These are phyloP conservation scores for Monosporascus sp. DNA, from an alignment of 2,329 filamentous ascomycete genomes.

Conservation along the genomic window DNA sequence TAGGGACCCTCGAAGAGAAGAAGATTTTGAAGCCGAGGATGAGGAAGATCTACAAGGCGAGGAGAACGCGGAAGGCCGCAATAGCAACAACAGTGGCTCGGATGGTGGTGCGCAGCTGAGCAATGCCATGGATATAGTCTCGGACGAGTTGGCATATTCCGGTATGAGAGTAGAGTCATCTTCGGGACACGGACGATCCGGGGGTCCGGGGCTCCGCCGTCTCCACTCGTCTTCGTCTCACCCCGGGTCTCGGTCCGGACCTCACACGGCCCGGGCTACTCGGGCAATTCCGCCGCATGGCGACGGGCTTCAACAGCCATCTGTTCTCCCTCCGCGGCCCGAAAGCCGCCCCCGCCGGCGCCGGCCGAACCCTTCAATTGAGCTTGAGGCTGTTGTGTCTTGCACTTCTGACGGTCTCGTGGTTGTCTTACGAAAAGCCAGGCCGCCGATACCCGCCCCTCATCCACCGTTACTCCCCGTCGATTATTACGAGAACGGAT, in stretches of 20 bases:
- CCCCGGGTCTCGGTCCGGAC: background rate
- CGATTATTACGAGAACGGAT: constrained; percentile 49
- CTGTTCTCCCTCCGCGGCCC: constrained; percentile 1
- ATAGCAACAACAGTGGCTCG: constrained; percentile 33
- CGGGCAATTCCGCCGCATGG: constrained; percentile 21
- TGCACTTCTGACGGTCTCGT: constrained; percentile 86
- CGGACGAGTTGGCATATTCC: constrained; percentile 19
- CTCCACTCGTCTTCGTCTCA: background rate
- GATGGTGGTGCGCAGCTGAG: constrained; percentile 41
- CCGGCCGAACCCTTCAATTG: constrained; percentile 44
- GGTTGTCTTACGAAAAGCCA: constrained; percentile 70
- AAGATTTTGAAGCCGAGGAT: constrained; percentile 40
- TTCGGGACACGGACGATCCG: constrained; percentile 26
- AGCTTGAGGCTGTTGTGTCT: constrained; percentile 85
- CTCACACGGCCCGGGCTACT: constrained; percentile 8
- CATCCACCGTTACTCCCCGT: constrained; percentile 43
- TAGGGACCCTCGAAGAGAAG: constrained; percentile 62
- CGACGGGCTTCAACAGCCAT: constrained; percentile 6
- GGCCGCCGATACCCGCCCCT: constrained; percentile 60
- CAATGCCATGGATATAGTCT: constrained; percentile 37
- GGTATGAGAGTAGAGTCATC: constrained; percentile 32
- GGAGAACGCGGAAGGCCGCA: constrained; percentile 36
- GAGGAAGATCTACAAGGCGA: constrained; percentile 39
- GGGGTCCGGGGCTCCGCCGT: constrained; percentile 17
- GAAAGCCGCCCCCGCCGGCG: constrained; percentile 15